These are phyloP conservation scores for Colletotrichum brevisporum DNA, from an alignment of 2,329 filamentous ascomycete species.

Conservation along the genomic window DNA sequence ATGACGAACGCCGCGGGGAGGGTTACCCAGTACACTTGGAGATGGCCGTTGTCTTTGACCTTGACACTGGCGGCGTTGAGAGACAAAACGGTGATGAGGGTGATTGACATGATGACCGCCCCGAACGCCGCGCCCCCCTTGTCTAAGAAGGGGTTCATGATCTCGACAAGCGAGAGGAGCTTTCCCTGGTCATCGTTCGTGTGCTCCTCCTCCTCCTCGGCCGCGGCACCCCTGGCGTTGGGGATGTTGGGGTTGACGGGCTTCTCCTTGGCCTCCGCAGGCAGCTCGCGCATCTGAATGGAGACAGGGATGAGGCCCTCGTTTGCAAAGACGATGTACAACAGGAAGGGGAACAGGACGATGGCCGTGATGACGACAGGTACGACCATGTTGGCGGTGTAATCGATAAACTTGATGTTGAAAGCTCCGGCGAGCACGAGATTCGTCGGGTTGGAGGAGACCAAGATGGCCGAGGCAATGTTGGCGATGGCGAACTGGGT, in stretches of 20 bases:
- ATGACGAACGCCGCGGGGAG: constrained; percentile 77
- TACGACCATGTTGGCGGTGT: constrained; percentile 84
- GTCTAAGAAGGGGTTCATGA: constrained; percentile 82
- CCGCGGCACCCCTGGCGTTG: constrained; percentile 68
- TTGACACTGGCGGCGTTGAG: constrained; percentile 73
- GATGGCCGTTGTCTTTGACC: constrained; percentile 55
- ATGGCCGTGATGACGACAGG: constrained; percentile 78
- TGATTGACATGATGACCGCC: constrained; percentile 75
- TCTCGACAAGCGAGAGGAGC: constrained; percentile 76
- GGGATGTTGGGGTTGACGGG: constrained; percentile 83
- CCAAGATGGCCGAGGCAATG: constrained; percentile 80
- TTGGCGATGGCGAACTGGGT: constrained; percentile 81
- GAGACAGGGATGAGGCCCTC: constrained; percentile 73
- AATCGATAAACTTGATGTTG: constrained; percentile 78
- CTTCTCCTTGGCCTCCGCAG: constrained; percentile 67
- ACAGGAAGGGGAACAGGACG: constrained; percentile 77
- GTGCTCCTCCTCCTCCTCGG: constrained; percentile 60
- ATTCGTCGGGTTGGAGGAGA: constrained; percentile 85
- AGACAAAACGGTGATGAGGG: constrained; percentile 75
- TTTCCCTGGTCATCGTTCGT: constrained; percentile 64
- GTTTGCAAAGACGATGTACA: constrained; percentile 78
- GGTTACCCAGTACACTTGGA: constrained; percentile 77
- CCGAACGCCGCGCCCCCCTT: constrained; percentile 76
- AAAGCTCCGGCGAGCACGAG: constrained; percentile 82
- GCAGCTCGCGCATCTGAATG: constrained; percentile 78